phyloP scores from a whole-genome alignment of 495 filamentous ascomycete species.

The Darksidea phi region DNA sequence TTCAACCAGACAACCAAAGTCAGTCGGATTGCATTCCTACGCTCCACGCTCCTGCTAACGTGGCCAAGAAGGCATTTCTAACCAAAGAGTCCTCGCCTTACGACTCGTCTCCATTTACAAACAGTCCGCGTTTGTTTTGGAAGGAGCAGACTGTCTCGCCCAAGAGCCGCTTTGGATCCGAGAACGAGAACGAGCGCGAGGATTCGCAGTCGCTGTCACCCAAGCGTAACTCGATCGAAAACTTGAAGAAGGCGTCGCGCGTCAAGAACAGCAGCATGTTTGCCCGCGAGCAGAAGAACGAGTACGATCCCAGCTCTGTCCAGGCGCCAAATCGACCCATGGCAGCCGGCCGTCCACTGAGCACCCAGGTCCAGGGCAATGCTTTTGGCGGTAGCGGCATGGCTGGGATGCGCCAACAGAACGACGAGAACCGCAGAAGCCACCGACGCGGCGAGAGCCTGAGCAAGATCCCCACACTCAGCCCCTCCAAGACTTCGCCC shows the following conservation, averaged over 20 bases:
- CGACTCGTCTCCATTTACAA: conserved; percentile 53
- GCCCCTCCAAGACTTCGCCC: conserved; percentile 36
- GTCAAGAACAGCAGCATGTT: conserved; percentile 98
- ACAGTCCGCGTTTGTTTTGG: conserved; percentile 80
- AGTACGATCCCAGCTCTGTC: conserved; percentile 80
- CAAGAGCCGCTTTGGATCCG: conserved; percentile 60
- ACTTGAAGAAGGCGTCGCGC: conserved; percentile 85
- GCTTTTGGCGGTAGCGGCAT: conserved; percentile 51
- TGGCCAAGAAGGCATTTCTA: conserved; percentile 49
- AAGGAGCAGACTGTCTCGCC: conserved; percentile 67
- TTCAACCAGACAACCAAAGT: conserved; percentile 46
- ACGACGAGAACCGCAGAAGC: conserved; percentile 35
- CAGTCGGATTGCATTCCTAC: conserved; percentile 16
- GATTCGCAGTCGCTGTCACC: conserved; percentile 51
- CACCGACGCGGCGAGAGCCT: conserved; percentile 44
- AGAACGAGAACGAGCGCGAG: conserved; percentile 67
- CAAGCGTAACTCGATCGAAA: conserved; percentile 86
- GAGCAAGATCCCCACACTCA: conserved; percentile 41
- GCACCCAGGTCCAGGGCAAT: conserved; percentile 63
- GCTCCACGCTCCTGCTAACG: conserved; percentile 20
- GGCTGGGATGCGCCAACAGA: conserved; percentile 47
- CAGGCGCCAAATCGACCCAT: conserved; percentile 76
- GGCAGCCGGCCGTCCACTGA: conserved; percentile 58
- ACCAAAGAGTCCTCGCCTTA: conserved; percentile 70
- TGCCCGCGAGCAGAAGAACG: conserved; percentile 79